These are phyloP conservation scores for Cryphonectria parasitica DNA, from an alignment of 2,329 filamentous ascomycete species.

Conservation along the genomic window DNA sequence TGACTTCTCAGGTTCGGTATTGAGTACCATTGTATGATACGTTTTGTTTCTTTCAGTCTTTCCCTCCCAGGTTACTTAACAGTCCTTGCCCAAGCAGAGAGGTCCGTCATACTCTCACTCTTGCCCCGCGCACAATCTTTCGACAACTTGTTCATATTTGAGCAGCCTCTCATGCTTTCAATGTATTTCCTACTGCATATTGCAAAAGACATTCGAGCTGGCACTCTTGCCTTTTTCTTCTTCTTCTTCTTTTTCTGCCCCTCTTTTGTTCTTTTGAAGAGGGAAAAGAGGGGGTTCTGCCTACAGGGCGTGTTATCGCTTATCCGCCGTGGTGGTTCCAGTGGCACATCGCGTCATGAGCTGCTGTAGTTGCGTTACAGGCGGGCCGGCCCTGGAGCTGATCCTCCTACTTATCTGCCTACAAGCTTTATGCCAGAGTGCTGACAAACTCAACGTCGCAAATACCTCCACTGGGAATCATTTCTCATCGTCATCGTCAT, in stretches of 20 bases:
- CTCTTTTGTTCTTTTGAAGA: not conserved
- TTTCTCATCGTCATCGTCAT: not conserved
- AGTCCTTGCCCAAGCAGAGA: too few species aligned
- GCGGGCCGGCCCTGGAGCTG: not conserved
- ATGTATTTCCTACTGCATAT: not conserved
- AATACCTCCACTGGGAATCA: not conserved
- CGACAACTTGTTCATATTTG: not conserved
- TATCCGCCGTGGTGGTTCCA: slow-evolving; percentile 1
- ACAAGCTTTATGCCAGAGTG: not conserved
- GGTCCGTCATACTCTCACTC: not conserved
- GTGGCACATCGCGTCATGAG: slow-evolving; percentile 16
- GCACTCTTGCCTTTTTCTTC: not conserved
- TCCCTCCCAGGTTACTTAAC: too few species aligned
- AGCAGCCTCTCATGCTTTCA: not conserved
- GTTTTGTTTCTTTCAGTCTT: not conserved
- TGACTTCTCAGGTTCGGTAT: too few species aligned
- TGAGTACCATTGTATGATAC: too few species aligned
- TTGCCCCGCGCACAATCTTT: not conserved
- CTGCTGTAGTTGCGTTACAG: slow-evolving; percentile 14
- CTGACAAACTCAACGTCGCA: slow-evolving; percentile 13
- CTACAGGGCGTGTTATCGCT: not conserved
- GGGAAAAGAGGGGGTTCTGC: not conserved
- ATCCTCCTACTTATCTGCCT: not conserved
- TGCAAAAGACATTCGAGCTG: not conserved
- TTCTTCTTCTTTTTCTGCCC: not conserved